Percentiles rank a stretch among this genome's conserved stretches.
Conservation (phyloP, 345 rosid species). For the Gossypium longicalyx region DNA sequence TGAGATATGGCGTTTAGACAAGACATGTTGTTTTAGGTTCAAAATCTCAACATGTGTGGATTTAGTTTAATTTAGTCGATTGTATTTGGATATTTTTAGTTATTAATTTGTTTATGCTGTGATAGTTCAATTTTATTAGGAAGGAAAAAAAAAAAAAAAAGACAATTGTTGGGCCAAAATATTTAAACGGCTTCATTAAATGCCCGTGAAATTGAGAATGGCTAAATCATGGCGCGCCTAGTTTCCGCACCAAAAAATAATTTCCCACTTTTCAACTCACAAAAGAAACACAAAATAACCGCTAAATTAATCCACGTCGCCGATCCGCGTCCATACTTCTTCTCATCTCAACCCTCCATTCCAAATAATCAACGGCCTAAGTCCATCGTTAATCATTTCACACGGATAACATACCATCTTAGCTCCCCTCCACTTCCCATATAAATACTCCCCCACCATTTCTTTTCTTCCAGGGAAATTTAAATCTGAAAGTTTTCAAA, state of each 20-base stretch:
- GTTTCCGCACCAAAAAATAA: not conserved
- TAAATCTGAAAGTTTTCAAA: not conserved
- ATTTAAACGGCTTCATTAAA: too few relatives aligned
- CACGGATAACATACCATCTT: slow-evolving; percentile 14
- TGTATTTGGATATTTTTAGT: accelerated
- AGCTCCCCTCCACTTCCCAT: too few relatives aligned
- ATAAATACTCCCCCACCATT: not conserved
- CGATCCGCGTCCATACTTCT: not conserved
- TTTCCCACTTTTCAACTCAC: slow-evolving; percentile 3
- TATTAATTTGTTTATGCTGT: too few relatives aligned
- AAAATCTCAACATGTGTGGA: too few relatives aligned
- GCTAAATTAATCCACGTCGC: slow-evolving; percentile 27
- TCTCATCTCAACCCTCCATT: slow-evolving; percentile 17
- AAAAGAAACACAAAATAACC: slow-evolving; percentile 7
- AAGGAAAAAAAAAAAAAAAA: too few relatives aligned
- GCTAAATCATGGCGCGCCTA: not conserved
- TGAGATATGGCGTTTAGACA: too few relatives aligned
- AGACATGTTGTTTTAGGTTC: too few relatives aligned
- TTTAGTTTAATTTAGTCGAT: too few relatives aligned
- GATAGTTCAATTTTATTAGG: too few relatives aligned
- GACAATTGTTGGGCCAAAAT: too few relatives aligned
- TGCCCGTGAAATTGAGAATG: too few relatives aligned
- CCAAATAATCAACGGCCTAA: slow-evolving; percentile 7
- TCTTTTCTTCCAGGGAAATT: not conserved
- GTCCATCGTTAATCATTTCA: not conserved